Percentiles rank a stretch among this genome's conserved stretches.
These are phyloP conservation scores for Saksenaea oblongispora DNA, from an alignment of 371 early-diverging fungal species.

Conservation along the genomic window DNA sequence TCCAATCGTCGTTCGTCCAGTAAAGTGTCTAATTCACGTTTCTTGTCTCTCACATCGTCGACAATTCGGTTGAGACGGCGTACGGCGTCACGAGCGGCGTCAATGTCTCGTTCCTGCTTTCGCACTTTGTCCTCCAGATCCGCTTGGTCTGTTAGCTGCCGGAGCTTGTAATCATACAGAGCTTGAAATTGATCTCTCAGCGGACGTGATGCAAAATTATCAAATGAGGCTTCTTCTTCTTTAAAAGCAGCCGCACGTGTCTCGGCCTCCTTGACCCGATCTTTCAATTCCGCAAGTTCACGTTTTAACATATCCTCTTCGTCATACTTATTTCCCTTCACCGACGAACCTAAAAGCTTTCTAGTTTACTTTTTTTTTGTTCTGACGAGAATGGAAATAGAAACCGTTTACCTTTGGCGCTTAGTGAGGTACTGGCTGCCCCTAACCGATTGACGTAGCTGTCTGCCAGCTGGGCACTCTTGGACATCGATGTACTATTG, in stretches of 20 bases:
- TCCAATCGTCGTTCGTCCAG: conserved; percentile 33
- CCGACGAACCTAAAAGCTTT: conserved; percentile 18
- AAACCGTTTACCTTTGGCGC: conserved; percentile 27
- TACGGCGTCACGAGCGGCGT: conserved; percentile 50
- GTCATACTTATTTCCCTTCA: conserved; percentile 38
- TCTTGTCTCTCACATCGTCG: conserved; percentile 49
- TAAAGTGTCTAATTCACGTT: conserved; percentile 42
- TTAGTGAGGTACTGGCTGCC: conserved; percentile 50
- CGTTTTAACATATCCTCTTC: conserved; percentile 51
- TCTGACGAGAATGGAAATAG: not conserved
- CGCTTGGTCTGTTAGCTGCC: conserved; percentile 48
- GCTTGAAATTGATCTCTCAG: conserved; percentile 52
- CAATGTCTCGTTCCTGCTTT: conserved; percentile 53
- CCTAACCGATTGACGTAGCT: conserved; percentile 54
- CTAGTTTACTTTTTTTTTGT: not conserved
- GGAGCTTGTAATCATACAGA: conserved; percentile 50
- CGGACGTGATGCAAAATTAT: conserved; percentile 46
- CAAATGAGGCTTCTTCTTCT: conserved; percentile 17
- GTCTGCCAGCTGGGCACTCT: conserved; percentile 49
- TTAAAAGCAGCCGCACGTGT: conserved; percentile 25
- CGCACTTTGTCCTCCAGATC: conserved; percentile 50
- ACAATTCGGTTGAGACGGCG: conserved; percentile 47
- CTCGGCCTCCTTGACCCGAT: conserved; percentile 46
- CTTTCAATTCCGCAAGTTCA: conserved; percentile 43
- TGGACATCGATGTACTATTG: conserved; percentile 48